Conservation (phyloP, 345 rosid genomes). For the Excoecaria cochinchinensis region DNA sequence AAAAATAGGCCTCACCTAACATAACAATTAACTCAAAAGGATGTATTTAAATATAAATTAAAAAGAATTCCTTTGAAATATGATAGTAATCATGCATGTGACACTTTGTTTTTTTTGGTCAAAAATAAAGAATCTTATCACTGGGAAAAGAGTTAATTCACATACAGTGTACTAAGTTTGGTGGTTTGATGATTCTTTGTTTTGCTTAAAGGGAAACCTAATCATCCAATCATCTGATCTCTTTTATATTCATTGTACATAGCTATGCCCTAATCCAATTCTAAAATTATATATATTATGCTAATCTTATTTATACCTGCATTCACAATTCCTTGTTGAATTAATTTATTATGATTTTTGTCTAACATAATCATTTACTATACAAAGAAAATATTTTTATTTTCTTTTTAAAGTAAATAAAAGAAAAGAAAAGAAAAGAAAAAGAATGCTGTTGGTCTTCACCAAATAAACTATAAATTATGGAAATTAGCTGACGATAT, state of each 20-base stretch:
- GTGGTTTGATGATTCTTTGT: conserved; percentile 11
- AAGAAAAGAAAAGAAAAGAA: no score
- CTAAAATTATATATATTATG: background rate
- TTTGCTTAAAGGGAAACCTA: background rate
- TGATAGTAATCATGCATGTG: conserved; percentile 5
- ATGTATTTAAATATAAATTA: background rate
- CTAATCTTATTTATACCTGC: background rate
- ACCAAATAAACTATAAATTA: no score
- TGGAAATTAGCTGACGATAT: no score
- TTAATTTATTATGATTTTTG: no score
- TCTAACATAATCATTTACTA: no score
- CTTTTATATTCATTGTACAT: conserved; percentile 21
- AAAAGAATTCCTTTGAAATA: background rate
- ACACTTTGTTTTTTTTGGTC: background rate
- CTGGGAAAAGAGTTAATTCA: background rate
- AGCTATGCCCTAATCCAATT: background rate
- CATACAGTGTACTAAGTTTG: conserved; percentile 16
- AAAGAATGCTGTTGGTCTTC: no score
- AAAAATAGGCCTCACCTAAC: background rate
- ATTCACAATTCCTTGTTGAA: background rate
- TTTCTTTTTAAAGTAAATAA: no score
- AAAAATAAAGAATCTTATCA: conserved; percentile 8
- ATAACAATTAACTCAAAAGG: background rate
- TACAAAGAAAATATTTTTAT: no score
- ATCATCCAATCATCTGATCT: background rate